These are phyloP conservation scores for Metschnikowia arizonensis DNA, from an alignment of 805 yeast genomes.

Conservation along the genomic window DNA sequence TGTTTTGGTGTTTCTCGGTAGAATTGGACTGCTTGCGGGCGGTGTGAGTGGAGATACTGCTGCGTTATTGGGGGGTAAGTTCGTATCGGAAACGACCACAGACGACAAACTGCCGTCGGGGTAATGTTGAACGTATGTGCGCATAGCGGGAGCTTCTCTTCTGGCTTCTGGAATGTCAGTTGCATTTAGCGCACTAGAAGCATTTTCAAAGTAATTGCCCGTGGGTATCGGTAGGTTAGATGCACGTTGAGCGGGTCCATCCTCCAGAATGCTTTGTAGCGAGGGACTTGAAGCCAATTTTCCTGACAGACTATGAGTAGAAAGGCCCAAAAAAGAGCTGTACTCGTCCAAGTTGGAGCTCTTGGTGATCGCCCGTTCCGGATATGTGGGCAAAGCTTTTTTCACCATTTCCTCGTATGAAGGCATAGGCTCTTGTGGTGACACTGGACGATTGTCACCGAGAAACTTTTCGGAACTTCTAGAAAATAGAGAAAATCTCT, in stretches of 20 bases:
- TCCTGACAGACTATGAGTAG: not conserved
- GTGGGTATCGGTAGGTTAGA: constrained; percentile 1
- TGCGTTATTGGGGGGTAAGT: not conserved
- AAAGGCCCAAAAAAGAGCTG: not conserved
- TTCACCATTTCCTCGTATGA: constrained; percentile 5
- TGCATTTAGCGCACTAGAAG: not conserved
- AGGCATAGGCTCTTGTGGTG: constrained; percentile 3
- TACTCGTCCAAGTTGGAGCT: constrained; percentile 4
- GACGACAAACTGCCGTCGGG: not conserved
- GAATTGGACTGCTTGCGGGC: constrained; percentile 2
- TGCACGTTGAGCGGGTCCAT: not conserved
- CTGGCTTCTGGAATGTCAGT: not conserved
- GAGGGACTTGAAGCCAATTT: constrained; percentile 3
- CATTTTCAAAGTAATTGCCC: constrained; percentile 1
- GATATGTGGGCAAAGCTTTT: not conserved
- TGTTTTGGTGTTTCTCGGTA: not conserved
- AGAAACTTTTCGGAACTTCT: constrained; percentile 8
- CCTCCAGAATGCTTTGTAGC: constrained; percentile 4
- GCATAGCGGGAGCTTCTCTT: not conserved
- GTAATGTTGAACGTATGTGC: not conserved
- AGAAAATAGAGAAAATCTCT: constrained; percentile 18
- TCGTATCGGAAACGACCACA: not conserved
- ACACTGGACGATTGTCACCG: not conserved
- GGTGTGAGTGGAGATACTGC: constrained; percentile 7
- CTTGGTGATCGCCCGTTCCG: not conserved